Evolutionary conservation across 306 rosid species (phyloP), one percentile per base, ranked within the genome.

Genomic region (Cotoneaster glaucophyllus): DNA sequence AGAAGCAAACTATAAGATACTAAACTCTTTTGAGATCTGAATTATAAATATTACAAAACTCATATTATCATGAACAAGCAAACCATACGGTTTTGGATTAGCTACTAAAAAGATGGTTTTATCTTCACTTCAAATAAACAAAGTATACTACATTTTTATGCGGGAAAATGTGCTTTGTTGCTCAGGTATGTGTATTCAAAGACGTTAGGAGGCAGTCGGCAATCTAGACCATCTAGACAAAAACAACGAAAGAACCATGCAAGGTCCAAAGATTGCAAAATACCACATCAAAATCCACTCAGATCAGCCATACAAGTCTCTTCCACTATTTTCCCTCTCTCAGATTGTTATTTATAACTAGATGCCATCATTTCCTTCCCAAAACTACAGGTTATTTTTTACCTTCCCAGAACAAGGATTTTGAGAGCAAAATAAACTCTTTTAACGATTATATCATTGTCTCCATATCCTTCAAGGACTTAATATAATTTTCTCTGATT

Each of bases 1-100:
- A 31, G 54, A 77, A 84, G 69, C 24, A 73, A 66, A 31, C 21
- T 25, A 59, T 82, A 62, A 84, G 71, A 25, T 32, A 24, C 13
- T 67, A 71, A 73, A 28, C 25, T 71, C 19, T 50, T 26, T 29
- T 4, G 31, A 1, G 12, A 2, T 10, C 43, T 10, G 29, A 15
- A 17, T 3, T 17, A 64, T 41, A 63, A 37, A 45, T 13, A 7
- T 56, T 50, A 0, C 1, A 6, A 41, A 8, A 59, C 19, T 21
- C 31, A 24, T 5, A 48, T 1, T 15, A 48, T 4, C 9, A 65
- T 41, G 54, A 37, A 57, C 43, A 48, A 5, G 54, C 19, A 18
- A 15, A 44, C 53, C 4, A 48, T 14, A 48, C 3, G 7, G 19
- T 48, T 48, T 48, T 48, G 8, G 53, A 48, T 48, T 48, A 48